Conservation (phyloP, 2,329 filamentous ascomycete genomes). For the Polytolypa hystricis region DNA sequence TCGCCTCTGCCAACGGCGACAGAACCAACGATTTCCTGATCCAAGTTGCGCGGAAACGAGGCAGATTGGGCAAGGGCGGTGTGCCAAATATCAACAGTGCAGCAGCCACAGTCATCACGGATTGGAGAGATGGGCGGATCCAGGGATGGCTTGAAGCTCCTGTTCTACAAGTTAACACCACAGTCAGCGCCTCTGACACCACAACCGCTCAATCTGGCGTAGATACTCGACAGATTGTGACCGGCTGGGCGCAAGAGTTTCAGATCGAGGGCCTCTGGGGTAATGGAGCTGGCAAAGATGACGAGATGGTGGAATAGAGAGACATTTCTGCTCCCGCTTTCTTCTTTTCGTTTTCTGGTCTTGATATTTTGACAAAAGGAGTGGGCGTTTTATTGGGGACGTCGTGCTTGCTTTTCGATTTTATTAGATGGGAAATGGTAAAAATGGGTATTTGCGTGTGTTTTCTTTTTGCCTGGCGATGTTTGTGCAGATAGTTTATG, state of each 20-base stretch:
- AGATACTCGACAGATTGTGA: slow-evolving; percentile 74
- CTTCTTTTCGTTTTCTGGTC: not conserved
- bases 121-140: slow-evolving; percentile 91
- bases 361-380: too few relatives aligned
- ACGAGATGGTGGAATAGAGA: slow-evolving; percentile 31
- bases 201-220: slow-evolving; percentile 35
- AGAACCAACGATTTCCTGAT: slow-evolving; percentile 82
- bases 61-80: slow-evolving; percentile 76
- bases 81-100: slow-evolving; percentile 80
- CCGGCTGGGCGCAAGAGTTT: slow-evolving; percentile 89
- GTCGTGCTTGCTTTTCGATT: not conserved
- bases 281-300: slow-evolving; percentile 40
- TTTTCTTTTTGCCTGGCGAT: too few relatives aligned
- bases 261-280: slow-evolving; percentile 90
- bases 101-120: slow-evolving; percentile 87
- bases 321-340: too few relatives aligned
- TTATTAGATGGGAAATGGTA: too few relatives aligned
- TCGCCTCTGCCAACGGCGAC: slow-evolving; percentile 56
- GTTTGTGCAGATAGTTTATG: too few relatives aligned
- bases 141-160: slow-evolving; percentile 84
- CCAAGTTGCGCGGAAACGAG: slow-evolving; percentile 88
- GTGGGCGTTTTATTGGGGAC: slow-evolving; percentile 2
- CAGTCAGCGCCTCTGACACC: slow-evolving; percentile 24
- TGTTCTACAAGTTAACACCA: slow-evolving; percentile 46
- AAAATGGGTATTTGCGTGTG: too few relatives aligned